These are phyloP conservation scores for Alternaria sp. DNA, from an alignment of 2,329 filamentous ascomycete genomes.

Conservation along the genomic window DNA sequence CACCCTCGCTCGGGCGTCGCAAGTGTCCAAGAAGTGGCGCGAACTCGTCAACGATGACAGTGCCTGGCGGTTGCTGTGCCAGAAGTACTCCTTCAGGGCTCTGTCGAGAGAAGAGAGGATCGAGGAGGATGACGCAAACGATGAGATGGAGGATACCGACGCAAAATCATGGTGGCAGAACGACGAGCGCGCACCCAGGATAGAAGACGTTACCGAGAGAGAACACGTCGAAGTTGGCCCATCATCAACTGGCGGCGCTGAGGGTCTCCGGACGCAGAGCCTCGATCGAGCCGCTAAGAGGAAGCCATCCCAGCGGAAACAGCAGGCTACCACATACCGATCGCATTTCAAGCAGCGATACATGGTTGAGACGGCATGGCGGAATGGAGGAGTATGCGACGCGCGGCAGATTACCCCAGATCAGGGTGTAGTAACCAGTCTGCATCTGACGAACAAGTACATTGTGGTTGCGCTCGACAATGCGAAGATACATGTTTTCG, in stretches of 20 bases:
- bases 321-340: constrained; percentile 82
- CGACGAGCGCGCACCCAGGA: constrained; percentile 36
- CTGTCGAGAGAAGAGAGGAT: constrained; percentile 58
- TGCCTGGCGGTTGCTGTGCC: constrained; percentile 96
- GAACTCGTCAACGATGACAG: constrained; percentile 95
- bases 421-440: constrained; percentile 93
- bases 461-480: constrained; percentile 98
- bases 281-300: constrained; percentile 62
- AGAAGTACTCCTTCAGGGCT: constrained; percentile 87
- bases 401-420: constrained; percentile 92
- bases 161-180: constrained; percentile 36
- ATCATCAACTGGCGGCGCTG: constrained; percentile 59
- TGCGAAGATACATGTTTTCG: constrained; percentile 97
- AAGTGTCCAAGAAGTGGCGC: constrained; percentile 94
- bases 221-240: constrained; percentile 39
- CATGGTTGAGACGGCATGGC: constrained; percentile 96
- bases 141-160: constrained; percentile 40
- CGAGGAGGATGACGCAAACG: constrained; percentile 35
- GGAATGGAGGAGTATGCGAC: constrained; percentile 84
- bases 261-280: constrained; percentile 61
- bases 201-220: constrained; percentile 35
- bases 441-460: constrained; percentile 93
- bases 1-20: constrained; percentile 88
- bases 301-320: constrained; percentile 54
- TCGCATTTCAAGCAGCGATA: constrained; percentile 98